phyloP scores from a whole-genome alignment of 129 eudicot species.

The Ambrosia trifida region DNA sequence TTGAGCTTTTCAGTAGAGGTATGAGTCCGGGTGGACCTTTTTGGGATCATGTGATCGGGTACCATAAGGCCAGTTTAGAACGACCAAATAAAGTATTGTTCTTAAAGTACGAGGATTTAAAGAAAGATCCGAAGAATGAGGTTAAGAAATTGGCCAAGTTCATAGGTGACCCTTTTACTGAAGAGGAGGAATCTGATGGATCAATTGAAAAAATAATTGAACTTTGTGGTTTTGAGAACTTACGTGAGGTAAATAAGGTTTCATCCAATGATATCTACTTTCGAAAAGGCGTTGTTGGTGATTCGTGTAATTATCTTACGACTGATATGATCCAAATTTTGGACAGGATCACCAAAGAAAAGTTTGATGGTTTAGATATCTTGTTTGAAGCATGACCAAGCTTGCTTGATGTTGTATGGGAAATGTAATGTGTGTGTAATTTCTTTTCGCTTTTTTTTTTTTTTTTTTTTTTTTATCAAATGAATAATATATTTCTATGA shows the following conservation, averaged over 20 bases:
- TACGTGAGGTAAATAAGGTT: conserved; percentile 12
- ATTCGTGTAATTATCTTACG: conserved; percentile 16
- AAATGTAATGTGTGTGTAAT: not conserved
- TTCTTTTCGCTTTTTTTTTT: not conserved
- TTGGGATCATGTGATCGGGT: conserved; percentile 36
- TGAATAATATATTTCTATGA: no score
- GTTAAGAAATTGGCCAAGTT: conserved; percentile 33
- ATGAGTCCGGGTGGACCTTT: not conserved
- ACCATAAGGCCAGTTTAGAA: conserved; percentile 26
- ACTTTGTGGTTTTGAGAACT: conserved; percentile 26
- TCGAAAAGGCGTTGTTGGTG: conserved; percentile 32
- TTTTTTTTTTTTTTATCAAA: no score
- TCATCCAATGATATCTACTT: not conserved
- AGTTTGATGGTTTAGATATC: conserved; percentile 19
- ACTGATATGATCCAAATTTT: conserved; percentile 18
- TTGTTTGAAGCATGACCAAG: not conserved
- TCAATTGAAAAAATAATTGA: not conserved
- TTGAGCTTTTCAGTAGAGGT: conserved; percentile 21
- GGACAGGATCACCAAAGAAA: conserved; percentile 23
- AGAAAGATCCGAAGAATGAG: not conserved
- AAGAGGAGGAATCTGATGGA: conserved; percentile 23
- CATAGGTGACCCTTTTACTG: conserved; percentile 33
- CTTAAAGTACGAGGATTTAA: conserved; percentile 20
- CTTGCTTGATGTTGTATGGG: no score
- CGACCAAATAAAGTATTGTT: not conserved